Evolutionary conservation across 139 green algal species (phyloP), one percentile per base, ranked within the genome.

Genomic region (Gonium pectorale): DNA sequence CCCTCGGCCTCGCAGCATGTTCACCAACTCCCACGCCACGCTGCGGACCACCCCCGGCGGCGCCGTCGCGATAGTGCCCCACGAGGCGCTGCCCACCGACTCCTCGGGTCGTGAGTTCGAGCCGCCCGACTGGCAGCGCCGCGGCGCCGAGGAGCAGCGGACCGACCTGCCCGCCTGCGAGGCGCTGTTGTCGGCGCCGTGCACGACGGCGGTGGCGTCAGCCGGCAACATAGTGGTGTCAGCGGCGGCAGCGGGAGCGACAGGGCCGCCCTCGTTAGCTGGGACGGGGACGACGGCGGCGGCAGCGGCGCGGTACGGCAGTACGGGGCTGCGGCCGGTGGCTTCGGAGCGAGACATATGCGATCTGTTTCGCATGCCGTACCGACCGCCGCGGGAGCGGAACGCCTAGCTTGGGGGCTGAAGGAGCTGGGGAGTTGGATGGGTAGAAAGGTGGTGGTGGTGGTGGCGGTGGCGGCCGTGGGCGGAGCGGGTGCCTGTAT

Each of bases 21-120:
- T 67, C 43, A 62, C 43, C 60, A 83, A 83, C 77, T 73, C 77
- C 37, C 77, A 83, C 44, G 60, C 41, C 62, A 72, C 62, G 11
- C 41, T 83, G 17, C 64, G 43, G 33, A 19, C 9, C n/a, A 77
- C 79, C 7, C 64, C 35, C 41, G 0, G 1, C 5, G 27, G 49
- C 21, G 35, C 43, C 56, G 31, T 9, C 2, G 5, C 19, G 46
- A 26, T 44, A 19, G 64, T 77, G 37, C 79, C 79, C 35, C 9
- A 40, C 0, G 64, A 85, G 33, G 79, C 79, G 22, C 64, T 67
- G 1, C 79, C 79, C 49, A 40, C 37, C 17, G 46, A 56, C 27
- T 22, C 35, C 4, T 9, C 7, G 1, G 64, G 79, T 24, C 40
- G 29, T 26, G 79, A 77, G 64, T 67, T 77, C 49, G 5, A 35